Evolutionary conservation across 441 rosid genomes (phyloP), one percentile per base, ranked within the genome.

Genomic region (Eutrema salsugineum): DNA sequence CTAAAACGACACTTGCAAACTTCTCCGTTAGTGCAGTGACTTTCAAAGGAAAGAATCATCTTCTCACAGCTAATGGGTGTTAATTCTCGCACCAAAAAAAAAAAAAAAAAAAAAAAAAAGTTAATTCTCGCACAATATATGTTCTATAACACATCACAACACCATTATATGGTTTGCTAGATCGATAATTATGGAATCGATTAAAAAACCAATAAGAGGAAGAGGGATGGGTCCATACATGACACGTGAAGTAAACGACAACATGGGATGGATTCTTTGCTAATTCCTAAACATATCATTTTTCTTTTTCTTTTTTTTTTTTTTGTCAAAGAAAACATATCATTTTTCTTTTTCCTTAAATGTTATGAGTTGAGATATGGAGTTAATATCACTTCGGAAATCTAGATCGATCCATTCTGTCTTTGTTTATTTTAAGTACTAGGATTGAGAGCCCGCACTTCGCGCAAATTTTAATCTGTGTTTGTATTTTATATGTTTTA

Each of bases 221-320:
- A 40, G 28, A 55, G 35, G 40, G 32, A 46, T 72, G 77, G 70
- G 65, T 72, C 71, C 65, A 55, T 46, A 55, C 58, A 72, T 38
- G 71, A 55, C 71, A 55, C 64, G 77, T 72, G 57, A 64, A 49
- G 58, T 63, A 72, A 35, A 72, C 49, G 77, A 64, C 71, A 72
- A 64, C 58, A 64, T 54, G 46, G 16, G 56, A 55, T 60, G 50
- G 58, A 56, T 44, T 14, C 64, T 19, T 60, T 60, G 24, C 67
- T 39, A 30, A 38, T 49, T 60, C 51, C 43, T 60, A 28, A 38
- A 48, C 1, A 28, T 60, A 39, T 69, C 15, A 27, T 42, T 36
- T 57, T 20, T 1, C 3, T 2, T 22, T 33, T 35, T n/a, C 36
- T 8, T 12, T 20, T 11, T 35, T 55, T 20, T 19, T 32, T 27